Percentiles rank a stretch among this genome's conserved stretches.
These are phyloP conservation scores for Gypsophila paniculata DNA, from an alignment of 179 eudicot species.

Conservation along the genomic window DNA sequence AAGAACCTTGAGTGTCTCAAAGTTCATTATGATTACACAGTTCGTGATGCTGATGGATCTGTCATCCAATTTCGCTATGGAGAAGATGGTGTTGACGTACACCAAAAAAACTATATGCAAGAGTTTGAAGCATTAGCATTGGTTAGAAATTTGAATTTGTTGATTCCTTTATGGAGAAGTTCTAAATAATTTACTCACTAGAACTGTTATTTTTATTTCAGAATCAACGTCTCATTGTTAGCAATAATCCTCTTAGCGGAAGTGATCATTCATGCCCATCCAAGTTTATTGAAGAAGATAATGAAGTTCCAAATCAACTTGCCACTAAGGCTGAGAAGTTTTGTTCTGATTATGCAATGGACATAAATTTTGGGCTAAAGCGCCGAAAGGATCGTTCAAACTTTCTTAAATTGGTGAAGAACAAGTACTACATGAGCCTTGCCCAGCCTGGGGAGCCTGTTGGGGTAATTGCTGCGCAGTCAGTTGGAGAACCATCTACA, in stretches of 20 bases:
- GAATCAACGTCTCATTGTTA: constrained; percentile 58
- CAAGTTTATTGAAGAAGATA: constrained; percentile 46
- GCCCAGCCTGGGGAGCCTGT: constrained; percentile 98
- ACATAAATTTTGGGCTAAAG: constrained; percentile 23
- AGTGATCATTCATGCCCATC: constrained; percentile 36
- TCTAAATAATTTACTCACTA: not conserved
- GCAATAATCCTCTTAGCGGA: constrained; percentile 47
- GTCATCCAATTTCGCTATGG: constrained; percentile 87
- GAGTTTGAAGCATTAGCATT: constrained; percentile 70
- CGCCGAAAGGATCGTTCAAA: constrained; percentile 34
- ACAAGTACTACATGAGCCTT: constrained; percentile 75
- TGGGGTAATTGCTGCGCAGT: constrained; percentile 97
- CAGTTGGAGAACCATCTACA: constrained; percentile 96
- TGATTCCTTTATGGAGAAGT: not conserved
- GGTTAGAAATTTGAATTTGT: constrained; percentile 38
- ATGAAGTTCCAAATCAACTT: constrained; percentile 60
- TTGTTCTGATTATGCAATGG: constrained; percentile 20
- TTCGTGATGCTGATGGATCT: constrained; percentile 99
- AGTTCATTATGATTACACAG: constrained; percentile 91
- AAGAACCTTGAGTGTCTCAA: constrained; percentile 87
- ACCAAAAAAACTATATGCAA: constrained; percentile 71
- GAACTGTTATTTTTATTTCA: constrained; percentile 23
- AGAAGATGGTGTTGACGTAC: constrained; percentile 97
- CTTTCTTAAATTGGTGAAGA: constrained; percentile 57
- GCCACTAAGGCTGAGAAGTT: constrained; percentile 48